Percentiles rank a stretch among this genome's conserved stretches.
phyloP scores from a whole-genome alignment of 345 rosid species.

The Raphanus sativus region DNA sequence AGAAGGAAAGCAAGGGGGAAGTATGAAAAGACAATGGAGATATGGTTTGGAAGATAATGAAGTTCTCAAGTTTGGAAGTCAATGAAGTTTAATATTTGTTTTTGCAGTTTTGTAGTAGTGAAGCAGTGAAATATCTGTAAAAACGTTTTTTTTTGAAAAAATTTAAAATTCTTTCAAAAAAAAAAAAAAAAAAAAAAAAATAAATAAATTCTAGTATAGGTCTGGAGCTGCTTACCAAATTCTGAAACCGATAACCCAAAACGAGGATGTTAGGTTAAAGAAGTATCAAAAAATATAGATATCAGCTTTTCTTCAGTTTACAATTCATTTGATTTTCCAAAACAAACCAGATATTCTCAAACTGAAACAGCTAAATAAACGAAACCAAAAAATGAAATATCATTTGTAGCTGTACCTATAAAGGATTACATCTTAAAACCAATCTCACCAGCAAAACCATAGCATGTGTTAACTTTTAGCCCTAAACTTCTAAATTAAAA shows the following conservation, averaged over 20 bases:
- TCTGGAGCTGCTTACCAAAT: slow-evolving; percentile 29
- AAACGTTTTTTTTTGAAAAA: too few species aligned
- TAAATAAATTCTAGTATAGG: neutral
- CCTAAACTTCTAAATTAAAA: neutral
- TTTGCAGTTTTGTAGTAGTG: too few species aligned
- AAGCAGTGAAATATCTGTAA: too few species aligned
- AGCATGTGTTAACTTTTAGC: slow-evolving; percentile 19
- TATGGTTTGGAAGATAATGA: too few species aligned
- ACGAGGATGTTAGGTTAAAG: neutral
- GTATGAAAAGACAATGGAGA: too few species aligned
- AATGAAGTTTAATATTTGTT: too few species aligned
- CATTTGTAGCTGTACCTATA: slow-evolving; percentile 31
- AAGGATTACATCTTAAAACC: slow-evolving; percentile 14
- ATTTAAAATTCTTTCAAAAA: too few species aligned
- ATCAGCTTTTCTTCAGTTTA: neutral
- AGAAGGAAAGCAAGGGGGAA: too few species aligned
- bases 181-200: too few species aligned
- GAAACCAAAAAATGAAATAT: slow-evolving; percentile 3
- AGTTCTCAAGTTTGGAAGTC: too few species aligned
- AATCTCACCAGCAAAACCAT: slow-evolving; percentile 17
- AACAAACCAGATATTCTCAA: neutral
- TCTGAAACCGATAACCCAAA: slow-evolving; percentile 23
- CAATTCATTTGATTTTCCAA: slow-evolving; percentile 4
- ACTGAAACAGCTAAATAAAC: neutral
- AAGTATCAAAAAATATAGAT: neutral